Percentiles rank a stretch among this genome's conserved stretches.
phyloP scores from a whole-genome alignment of 2,329 filamentous ascomycete genomes.

The Pseudocercospora vitis region DNA sequence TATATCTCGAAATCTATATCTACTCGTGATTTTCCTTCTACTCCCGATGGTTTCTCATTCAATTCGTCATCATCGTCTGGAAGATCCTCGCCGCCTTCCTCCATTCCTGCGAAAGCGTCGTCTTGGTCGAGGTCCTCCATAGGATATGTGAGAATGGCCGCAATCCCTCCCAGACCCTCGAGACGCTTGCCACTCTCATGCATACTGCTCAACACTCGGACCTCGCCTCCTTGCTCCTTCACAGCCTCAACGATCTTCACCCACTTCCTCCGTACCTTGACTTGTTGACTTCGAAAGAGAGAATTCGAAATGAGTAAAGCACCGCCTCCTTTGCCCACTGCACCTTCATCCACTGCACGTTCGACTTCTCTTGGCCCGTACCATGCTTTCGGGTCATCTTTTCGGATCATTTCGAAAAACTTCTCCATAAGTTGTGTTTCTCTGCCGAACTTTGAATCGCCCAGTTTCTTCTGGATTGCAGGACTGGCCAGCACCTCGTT shows the following conservation, averaged over 20 bases:
- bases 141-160: conserved; percentile 87
- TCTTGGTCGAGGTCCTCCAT: conserved; percentile 75
- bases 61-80: conserved; percentile 17
- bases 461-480: conserved; percentile 73
- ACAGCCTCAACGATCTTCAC: conserved; percentile 85
- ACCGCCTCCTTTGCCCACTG: conserved; percentile 82
- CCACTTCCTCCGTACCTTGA: conserved; percentile 74
- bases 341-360: conserved; percentile 79
- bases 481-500: conserved; percentile 82
- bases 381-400: conserved; percentile 85
- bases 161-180: conserved; percentile 81
- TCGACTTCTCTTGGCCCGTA: conserved; percentile 84
- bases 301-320: conserved; percentile 83
- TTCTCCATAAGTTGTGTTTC: conserved; percentile 84
- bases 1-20: conserved; percentile 29
- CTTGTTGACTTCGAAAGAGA: conserved; percentile 79
- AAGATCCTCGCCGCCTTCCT: conserved; percentile 25
- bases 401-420: conserved; percentile 73
- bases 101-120: too few species aligned
- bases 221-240: conserved; percentile 78
- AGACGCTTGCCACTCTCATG: conserved; percentile 90
- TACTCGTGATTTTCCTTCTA: conserved; percentile 25
- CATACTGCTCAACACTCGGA: conserved; percentile 83
- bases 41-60: conserved; percentile 16
- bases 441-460: conserved; percentile 82